Evolutionary conservation across 1,284 basidiomycete genomes (phyloP), one percentile per base, ranked within the genome.

Genomic region (Termitomyces sp.): DNA sequence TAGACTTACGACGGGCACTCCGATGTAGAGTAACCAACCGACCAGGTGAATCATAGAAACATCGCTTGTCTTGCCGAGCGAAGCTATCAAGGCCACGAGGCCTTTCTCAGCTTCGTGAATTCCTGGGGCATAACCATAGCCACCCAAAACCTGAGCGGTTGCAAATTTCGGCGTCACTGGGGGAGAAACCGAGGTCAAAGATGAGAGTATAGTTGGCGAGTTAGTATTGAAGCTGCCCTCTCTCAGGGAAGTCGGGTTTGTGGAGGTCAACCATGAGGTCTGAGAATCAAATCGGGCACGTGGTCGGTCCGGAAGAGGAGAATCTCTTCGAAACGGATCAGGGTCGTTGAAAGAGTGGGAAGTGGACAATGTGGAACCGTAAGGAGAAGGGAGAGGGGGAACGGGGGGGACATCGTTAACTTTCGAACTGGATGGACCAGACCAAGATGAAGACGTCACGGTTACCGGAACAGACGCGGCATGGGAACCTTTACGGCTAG

Each of bases 261-360:
- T 76, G 10, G 84, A 85, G 0, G 82, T 83, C 46, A 88, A 64
- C 85, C 86, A 88, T 5, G 86, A 88, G 13, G 72, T 81, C 60
- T 85, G 81, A 3, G 84, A 86, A 10, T 75, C 80, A 34, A 81
- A 66, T 35, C 82, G 78, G 26, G 62, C 62, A 43, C 74, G 72
- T 47, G 73, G 75, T 31, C 72, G 69, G 8, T 72, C 59, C 16
- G 67, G 64, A 42, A 64, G 52, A 5, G 68, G 65, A 18, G 62
- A 61, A 14, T 78, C 73, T 30, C 79, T 77, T 46, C 79, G 73
- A 72, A 86, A 85, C 8, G 82, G 83, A 57, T 86, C 84, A 10
- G 78, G 73, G 55, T 84, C 79, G 38, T 68, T 68, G 53, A 74
- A 68, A 31, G 71, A 60, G 28, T 67, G 67, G 26, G 70, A 62